Conservation (phyloP, 2,329 filamentous ascomycete species). For the Talaromyces sp. region DNA sequence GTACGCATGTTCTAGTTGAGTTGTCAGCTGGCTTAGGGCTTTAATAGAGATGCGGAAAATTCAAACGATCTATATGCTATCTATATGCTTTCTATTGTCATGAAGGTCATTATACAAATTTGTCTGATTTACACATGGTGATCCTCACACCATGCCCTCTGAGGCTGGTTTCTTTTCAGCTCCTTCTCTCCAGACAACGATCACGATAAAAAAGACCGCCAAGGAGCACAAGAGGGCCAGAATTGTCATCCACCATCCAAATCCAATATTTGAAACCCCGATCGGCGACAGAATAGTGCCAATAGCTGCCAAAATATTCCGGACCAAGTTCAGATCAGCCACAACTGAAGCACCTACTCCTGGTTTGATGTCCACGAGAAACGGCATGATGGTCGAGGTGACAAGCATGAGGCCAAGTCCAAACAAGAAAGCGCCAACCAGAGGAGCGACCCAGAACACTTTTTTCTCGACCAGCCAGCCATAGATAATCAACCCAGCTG, state of each 20-base stretch:
- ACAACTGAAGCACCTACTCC: slow-evolving; percentile 18
- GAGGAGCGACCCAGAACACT: slow-evolving; percentile 2
- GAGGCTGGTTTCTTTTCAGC: not conserved
- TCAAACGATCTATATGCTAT: not conserved
- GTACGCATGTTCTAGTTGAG: no score
- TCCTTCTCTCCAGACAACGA: slow-evolving; percentile 7
- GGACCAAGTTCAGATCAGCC: slow-evolving; percentile 17
- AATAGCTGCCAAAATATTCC: slow-evolving; percentile 16
- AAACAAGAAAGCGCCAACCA: slow-evolving; percentile 11
- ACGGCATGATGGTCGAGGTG: slow-evolving; percentile 19
- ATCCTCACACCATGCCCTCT: not conserved
- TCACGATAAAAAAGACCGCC: not conserved
- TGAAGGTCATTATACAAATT: not conserved
- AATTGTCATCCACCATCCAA: slow-evolving; percentile 12
- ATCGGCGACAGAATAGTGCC: slow-evolving; percentile 14
- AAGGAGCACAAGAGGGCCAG: slow-evolving; percentile 2
- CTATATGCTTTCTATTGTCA: not conserved
- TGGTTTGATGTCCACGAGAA: slow-evolving; percentile 16
- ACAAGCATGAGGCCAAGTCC: slow-evolving; percentile 18
- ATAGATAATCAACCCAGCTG: slow-evolving; percentile 2
- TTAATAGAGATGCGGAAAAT: no score
- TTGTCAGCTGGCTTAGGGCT: no score
- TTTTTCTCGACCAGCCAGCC: slow-evolving; percentile 10
- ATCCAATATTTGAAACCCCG: not conserved
- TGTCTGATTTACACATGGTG: not conserved